phyloP scores from a whole-genome alignment of 2,329 filamentous ascomycete species.

The Exophiala xenobiotica region DNA sequence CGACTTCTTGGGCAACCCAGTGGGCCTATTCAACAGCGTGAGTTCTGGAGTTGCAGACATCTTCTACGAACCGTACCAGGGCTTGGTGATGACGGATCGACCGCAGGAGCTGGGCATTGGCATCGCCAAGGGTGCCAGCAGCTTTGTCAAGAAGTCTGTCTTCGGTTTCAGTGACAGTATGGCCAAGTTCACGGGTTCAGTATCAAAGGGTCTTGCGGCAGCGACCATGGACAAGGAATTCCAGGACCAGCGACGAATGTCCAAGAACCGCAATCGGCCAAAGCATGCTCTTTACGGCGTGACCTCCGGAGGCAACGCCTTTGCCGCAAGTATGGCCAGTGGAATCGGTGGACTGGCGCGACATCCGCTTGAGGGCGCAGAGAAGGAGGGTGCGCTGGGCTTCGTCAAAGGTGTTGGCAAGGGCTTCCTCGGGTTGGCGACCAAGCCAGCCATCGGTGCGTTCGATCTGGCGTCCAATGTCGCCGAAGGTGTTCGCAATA shows the following conservation, averaged over 20 bases:
- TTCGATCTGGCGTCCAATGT: constrained; percentile 97
- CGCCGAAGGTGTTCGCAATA: constrained; percentile 96
- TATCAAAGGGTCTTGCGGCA: constrained; percentile 93
- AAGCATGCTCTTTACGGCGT: constrained; percentile 98
- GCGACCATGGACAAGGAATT: constrained; percentile 98
- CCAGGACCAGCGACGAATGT: constrained; percentile 92
- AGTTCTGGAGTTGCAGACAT: constrained; percentile 96
- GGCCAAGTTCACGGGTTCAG: constrained; percentile 94
- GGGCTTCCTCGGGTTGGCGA: constrained; percentile 88
- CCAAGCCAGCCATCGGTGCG: constrained; percentile 93
- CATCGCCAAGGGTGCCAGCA: constrained; percentile 93
- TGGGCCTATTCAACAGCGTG: constrained; percentile 96
- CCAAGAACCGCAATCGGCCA: constrained; percentile 84
- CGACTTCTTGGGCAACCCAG: constrained; percentile 95
- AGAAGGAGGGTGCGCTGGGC: constrained; percentile 88
- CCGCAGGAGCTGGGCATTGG: constrained; percentile 93
- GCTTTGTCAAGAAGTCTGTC: constrained; percentile 97
- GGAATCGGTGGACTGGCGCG: constrained; percentile 90
- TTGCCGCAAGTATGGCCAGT: constrained; percentile 87
- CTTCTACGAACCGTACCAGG: constrained; percentile 99
- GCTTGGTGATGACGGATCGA: constrained; percentile 90
- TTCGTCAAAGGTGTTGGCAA: constrained; percentile 99
- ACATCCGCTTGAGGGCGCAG: constrained; percentile 91
- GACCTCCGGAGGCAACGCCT: constrained; percentile 89
- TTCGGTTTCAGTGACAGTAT: constrained; percentile 97